phyloP scores from a whole-genome alignment of 192 early-diverging fungal species.

The Geranomyces michiganensis region DNA sequence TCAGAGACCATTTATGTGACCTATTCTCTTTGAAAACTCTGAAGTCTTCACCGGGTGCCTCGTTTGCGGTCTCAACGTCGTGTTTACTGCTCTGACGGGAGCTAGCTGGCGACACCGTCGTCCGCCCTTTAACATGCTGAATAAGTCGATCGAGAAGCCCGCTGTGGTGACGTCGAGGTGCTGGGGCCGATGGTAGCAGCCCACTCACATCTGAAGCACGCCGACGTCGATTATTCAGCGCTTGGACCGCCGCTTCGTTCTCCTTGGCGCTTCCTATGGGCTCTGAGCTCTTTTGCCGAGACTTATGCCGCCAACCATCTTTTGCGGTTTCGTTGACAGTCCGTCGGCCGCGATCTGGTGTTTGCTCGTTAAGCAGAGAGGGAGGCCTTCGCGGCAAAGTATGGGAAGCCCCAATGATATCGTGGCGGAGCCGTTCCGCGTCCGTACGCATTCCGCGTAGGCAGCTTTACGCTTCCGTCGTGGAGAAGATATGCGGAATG shows the following conservation, averaged over 20 bases:
- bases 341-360: not conserved
- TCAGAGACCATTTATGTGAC: slow-evolving; percentile 12
- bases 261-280: not conserved
- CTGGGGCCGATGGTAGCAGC: not conserved
- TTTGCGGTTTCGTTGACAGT: slow-evolving; percentile 5
- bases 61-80: not conserved
- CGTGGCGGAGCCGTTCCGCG: too few relatives aligned
- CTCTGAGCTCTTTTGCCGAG: slow-evolving; percentile 27
- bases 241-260: not conserved
- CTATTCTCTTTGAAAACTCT: not conserved
- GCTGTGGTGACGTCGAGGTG: slow-evolving; percentile 4
- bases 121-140: slow-evolving; percentile 24
- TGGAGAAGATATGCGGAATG: too few relatives aligned
- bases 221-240: not conserved
- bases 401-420: too few relatives aligned
- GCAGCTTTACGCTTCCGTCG: too few relatives aligned
- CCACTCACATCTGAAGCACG: slow-evolving; percentile 17
- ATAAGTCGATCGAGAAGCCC: slow-evolving; percentile 27
- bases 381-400: too few relatives aligned
- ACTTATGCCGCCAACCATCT: slow-evolving; percentile 10
- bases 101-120: slow-evolving; percentile 5
- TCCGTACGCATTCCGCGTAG: too few relatives aligned
- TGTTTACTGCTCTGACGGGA: slow-evolving; percentile 9
- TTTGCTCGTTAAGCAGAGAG: too few relatives aligned
- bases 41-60: not conserved